Conservation (phyloP, 1,284 basidiomycete species). For the Boletus semigastroideus region DNA sequence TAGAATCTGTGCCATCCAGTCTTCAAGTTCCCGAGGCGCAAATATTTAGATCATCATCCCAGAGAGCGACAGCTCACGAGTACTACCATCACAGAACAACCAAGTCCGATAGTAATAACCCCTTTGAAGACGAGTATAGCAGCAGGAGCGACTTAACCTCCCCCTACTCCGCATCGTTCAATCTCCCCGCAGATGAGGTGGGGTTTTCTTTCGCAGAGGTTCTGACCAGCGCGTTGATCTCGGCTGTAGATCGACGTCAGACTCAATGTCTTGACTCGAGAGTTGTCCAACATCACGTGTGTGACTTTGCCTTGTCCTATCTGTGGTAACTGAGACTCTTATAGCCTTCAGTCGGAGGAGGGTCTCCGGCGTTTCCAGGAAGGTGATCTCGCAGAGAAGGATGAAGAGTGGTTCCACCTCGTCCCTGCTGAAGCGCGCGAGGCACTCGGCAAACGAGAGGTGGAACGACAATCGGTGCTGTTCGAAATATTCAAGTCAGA, state of each 20-base stretch:
- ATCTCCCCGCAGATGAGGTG: slow-evolving; percentile 29
- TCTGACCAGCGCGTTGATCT: slow-evolving; percentile 1
- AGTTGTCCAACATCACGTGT: slow-evolving; percentile 56
- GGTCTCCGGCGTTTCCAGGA: slow-evolving; percentile 62
- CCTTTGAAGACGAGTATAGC: slow-evolving; percentile 15
- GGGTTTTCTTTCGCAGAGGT: slow-evolving; percentile 6
- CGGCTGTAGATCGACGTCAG: slow-evolving; percentile 28
- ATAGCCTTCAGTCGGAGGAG: slow-evolving; percentile 61
- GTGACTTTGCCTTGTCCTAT: slow-evolving; percentile 33
- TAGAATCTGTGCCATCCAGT: slow-evolving; percentile 31
- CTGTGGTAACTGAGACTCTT: slow-evolving; percentile 9
- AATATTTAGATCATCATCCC: slow-evolving; percentile 50
- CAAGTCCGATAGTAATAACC: slow-evolving; percentile 29
- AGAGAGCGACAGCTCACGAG: slow-evolving; percentile 35
- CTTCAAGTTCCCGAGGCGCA: slow-evolving; percentile 49
- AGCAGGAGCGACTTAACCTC: slow-evolving; percentile 12
- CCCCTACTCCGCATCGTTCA: slow-evolving; percentile 28
- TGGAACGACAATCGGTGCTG: slow-evolving; percentile 76
- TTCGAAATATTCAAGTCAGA: slow-evolving; percentile 85
- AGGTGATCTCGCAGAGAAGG: slow-evolving; percentile 55
- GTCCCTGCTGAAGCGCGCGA: slow-evolving; percentile 68
- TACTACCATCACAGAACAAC: slow-evolving; percentile 45
- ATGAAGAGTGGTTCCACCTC: slow-evolving; percentile 77
- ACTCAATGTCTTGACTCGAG: slow-evolving; percentile 42
- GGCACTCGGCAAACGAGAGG: slow-evolving; percentile 67